These are phyloP conservation scores for Pouteria glomerata DNA, from an alignment of 148 eudicot genomes.

Conservation along the genomic window DNA sequence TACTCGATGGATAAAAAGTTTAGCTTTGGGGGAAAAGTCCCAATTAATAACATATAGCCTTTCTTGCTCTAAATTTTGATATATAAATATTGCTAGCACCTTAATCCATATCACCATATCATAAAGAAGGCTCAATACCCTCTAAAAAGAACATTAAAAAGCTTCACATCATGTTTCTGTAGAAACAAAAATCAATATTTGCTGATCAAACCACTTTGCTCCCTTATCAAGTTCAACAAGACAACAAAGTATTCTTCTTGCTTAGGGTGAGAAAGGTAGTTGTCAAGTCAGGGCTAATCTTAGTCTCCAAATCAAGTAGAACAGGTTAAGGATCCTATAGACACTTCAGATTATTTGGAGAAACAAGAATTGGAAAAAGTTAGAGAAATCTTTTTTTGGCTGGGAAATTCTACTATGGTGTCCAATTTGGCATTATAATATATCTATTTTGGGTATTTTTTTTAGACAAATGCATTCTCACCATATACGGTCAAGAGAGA, in stretches of 20 bases:
- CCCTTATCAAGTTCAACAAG: constrained; percentile 68
- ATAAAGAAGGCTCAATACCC: constrained; percentile 73
- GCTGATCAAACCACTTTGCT: constrained; percentile 57
- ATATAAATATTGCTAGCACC: constrained; percentile 80
- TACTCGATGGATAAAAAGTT: constrained; percentile 89
- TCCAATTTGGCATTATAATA: too few species aligned
- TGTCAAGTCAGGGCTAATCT: constrained; percentile 77
- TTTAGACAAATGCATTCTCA: too few species aligned
- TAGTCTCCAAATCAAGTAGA: constrained; percentile 82
- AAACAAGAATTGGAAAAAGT: too few species aligned
- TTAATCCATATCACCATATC: constrained; percentile 92
- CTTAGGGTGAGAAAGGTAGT: constrained; percentile 67
- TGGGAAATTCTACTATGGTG: too few species aligned
- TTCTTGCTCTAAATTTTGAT: constrained; percentile 69
- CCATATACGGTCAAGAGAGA: too few species aligned
- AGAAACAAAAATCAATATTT: constrained; percentile 77
- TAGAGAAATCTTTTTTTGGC: too few species aligned
- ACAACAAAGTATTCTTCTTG: constrained; percentile 90
- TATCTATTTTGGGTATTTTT: too few species aligned
- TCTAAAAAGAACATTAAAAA: constrained; percentile 49
- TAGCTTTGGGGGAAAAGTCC: constrained; percentile 89
- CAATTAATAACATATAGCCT: constrained; percentile 86
- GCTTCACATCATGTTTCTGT: constrained; percentile 81
- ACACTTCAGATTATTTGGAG: too few species aligned
- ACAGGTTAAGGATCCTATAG: constrained; percentile 79